Evolutionary conservation across 805 yeast genomes (phyloP), one percentile per base, ranked within the genome.

Genomic region (Osmozyma mogii): DNA sequence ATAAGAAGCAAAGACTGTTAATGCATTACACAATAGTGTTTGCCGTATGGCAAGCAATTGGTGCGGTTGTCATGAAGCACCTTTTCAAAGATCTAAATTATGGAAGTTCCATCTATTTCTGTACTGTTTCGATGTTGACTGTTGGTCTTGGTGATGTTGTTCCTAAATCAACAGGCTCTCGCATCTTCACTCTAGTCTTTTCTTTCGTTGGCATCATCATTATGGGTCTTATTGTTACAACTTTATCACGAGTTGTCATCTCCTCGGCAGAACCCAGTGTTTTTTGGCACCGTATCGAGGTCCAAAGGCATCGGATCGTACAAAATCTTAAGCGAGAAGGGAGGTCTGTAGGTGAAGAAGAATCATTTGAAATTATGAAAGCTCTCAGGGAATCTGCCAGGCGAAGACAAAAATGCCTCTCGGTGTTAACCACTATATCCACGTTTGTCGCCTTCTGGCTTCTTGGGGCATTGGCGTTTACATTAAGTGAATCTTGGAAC

Each of bases 101-200:
- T 47, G 85, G 87, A 0, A 65, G 75, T n/a, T 75, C 83, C 0
- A 49, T 84, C 26, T 85, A 83, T 48, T 84, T 70, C 49, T 75
- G 85, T 43, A 70, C 72, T 8, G 85, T 82, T 1, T 76, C 94
- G 0, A 58, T 80, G 22, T 58, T 83, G 27, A 87, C 96, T 1
- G 70, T 87, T 17, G 96, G 96, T 0, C 60, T 78, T 11, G 95
- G 95, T 22, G 92, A 82, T 43, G 63, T 79, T 19, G 58, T 67
- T 0, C 88, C 95, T 0, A 21, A 34, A 0, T 52, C 68, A 1
- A 56, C 65, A 2, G 72, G 75, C 1, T 66, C 80, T 0, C 71
- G 72, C 46, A 78, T 76, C 1, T 54, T 82, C 37, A 59, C 70
- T 1, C 57, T 85, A 29, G 49, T 80, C 2, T 83, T 75, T 55